Percentiles rank a stretch among this genome's conserved stretches.
These are phyloP conservation scores for Vicia villosa DNA, from an alignment of 306 rosid species.

Conservation along the genomic window DNA sequence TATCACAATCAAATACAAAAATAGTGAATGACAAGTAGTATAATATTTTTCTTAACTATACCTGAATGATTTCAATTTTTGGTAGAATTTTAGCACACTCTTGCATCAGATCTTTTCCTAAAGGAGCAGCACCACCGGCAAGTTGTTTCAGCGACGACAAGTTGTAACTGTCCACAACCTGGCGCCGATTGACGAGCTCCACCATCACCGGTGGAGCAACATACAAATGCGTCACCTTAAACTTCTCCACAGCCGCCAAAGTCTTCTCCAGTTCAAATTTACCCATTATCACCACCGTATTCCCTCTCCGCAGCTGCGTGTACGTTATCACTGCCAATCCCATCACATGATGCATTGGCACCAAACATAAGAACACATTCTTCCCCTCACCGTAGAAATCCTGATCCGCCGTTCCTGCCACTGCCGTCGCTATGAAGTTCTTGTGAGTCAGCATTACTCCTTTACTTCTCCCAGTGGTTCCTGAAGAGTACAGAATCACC, in stretches of 20 bases:
- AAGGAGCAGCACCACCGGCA: slow-evolving; percentile 45
- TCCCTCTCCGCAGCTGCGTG: slow-evolving; percentile 50
- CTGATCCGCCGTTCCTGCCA: slow-evolving; percentile 43
- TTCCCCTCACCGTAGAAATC: slow-evolving; percentile 35
- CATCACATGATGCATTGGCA: slow-evolving; percentile 52
- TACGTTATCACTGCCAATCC: slow-evolving; percentile 41
- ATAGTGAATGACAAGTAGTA: too few species aligned
- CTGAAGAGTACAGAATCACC: slow-evolving; percentile 57
- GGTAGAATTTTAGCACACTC: slow-evolving; percentile 43
- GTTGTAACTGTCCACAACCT: slow-evolving; percentile 31
- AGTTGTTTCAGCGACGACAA: slow-evolving; percentile 46
- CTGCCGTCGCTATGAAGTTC: slow-evolving; percentile 51
- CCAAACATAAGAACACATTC: slow-evolving; percentile 46
- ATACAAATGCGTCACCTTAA: slow-evolving; percentile 40
- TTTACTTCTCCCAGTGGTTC: slow-evolving; percentile 55
- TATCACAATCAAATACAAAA: background rate
- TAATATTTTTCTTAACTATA: background rate
- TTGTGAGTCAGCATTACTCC: slow-evolving; percentile 53
- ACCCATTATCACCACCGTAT: slow-evolving; percentile 45
- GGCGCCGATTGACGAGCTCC: slow-evolving; percentile 36
- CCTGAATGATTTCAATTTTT: slow-evolving; percentile 38
- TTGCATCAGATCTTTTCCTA: slow-evolving; percentile 48
- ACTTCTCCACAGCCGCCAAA: slow-evolving; percentile 41
- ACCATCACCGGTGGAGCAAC: slow-evolving; percentile 51
- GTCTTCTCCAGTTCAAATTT: slow-evolving; percentile 44